Evolutionary conservation across 305 asterid genomes (phyloP), one percentile per base, ranked within the genome.

Genomic region (Nicotiana rustica): DNA sequence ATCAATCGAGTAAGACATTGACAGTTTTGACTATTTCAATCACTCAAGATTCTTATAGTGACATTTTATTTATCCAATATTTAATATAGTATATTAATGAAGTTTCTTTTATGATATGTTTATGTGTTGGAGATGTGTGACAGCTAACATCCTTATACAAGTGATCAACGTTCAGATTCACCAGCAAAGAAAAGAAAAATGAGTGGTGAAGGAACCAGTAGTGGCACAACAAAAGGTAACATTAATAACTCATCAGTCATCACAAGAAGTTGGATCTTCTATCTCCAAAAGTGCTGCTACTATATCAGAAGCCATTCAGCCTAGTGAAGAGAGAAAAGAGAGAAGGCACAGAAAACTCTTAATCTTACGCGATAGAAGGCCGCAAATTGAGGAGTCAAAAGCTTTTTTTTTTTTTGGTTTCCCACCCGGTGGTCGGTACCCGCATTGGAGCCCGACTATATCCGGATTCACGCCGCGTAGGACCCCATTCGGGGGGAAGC

Each of bases 281-380:
- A 93, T 95, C 56, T 87, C 96, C 4, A 91, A 38, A 77, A 90
- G 96, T n/a, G 97, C 93, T 5, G 78, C 90, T 1, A 81, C 87
- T 1, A 92, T 95, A 77, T 97, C 97, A 7, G 92, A 90, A 59
- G 91, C 96, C 9, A 91, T 95, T 2, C 90, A 90, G 83, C 83
- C 94, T 19, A 13, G 95, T 57, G 97, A 91, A 70, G 95, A 92
- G 84, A 90, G 92, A 80, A 93, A 89, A 68, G 97, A 92, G 84
- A 90, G 85, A 69, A 88, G 97, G 83, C 98, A 95, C 86, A 84
- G 85, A 66, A 91, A 95, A 73, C 41, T 92, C 77, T 3, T 92
- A 91, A 84, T 80, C 13, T 44, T 95, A 90, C 96, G 93, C 36
- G 87, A 93, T 82, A 93, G 93, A 70, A 88, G 97, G 56, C 90